phyloP scores from a whole-genome alignment of 305 asterid species.

The Rubia occidens region DNA sequence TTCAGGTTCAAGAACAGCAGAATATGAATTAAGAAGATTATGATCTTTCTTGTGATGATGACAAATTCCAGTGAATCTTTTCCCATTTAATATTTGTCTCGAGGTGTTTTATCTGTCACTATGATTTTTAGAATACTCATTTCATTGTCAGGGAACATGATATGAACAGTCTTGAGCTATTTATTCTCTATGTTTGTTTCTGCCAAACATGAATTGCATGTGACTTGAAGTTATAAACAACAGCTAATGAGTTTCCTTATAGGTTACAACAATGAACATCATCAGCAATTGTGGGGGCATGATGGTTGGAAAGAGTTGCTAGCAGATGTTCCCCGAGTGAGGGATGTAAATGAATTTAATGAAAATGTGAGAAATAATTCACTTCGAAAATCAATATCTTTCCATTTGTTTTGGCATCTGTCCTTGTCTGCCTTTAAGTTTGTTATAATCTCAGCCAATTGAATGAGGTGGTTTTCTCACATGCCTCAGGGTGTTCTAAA shows the following conservation, averaged over 20 bases:
- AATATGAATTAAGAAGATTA: not conserved
- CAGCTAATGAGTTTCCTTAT: conserved; percentile 30
- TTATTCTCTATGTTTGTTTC: not conserved
- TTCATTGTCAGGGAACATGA: not conserved
- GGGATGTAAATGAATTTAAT: conserved; percentile 20
- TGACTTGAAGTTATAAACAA: conserved; percentile 10
- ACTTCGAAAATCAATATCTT: conserved; percentile 1
- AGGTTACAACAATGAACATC: conserved; percentile 36
- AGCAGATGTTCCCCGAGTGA: conserved; percentile 30
- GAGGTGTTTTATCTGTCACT: not conserved
- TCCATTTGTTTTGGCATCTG: not conserved
- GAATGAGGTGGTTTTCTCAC: conserved; percentile 2
- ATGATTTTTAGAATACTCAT: not conserved
- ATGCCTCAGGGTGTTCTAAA: conserved; percentile 25
- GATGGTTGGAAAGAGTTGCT: conserved; percentile 62
- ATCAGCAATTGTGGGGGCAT: conserved; percentile 27
- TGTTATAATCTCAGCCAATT: conserved; percentile 5
- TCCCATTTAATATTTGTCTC: not conserved
- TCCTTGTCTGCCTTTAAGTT: not conserved
- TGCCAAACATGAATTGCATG: conserved; percentile 10
- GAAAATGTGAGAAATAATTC: conserved; percentile 31
- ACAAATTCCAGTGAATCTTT: not conserved
- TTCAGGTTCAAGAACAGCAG: conserved; percentile 22
- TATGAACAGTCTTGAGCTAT: not conserved
- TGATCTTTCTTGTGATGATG: not conserved